These are phyloP conservation scores for Tetramitus jugosus DNA, from an alignment of 208 protist genomes.

Conservation along the genomic window DNA sequence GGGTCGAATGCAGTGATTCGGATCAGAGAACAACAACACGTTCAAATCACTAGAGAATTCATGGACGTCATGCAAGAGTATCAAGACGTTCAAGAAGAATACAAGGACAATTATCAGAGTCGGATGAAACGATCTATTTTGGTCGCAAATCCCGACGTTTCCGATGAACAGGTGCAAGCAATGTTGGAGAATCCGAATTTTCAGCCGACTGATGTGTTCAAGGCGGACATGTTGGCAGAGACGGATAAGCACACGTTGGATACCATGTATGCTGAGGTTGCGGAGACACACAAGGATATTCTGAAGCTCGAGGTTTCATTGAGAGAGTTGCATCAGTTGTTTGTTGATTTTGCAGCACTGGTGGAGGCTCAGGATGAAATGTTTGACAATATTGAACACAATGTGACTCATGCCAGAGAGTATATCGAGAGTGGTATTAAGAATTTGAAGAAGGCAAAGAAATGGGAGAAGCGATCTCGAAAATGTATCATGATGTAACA, in stretches of 20 bases:
- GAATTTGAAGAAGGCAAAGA: conserved; percentile 12
- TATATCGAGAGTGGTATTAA: conserved; percentile 23
- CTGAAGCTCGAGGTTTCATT: background rate
- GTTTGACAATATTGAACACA: conserved; percentile 26
- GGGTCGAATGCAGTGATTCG: background rate
- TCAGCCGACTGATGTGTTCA: background rate
- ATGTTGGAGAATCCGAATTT: background rate
- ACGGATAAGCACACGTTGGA: background rate
- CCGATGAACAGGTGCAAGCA: background rate
- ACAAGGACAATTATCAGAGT: background rate
- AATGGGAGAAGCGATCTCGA: background rate
- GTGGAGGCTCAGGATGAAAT: conserved; percentile 21
- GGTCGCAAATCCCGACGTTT: background rate
- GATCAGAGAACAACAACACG: conserved; percentile 13
- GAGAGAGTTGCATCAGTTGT: conserved; percentile 13
- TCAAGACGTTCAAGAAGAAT: conserved; percentile 15
- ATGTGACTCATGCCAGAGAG: background rate
- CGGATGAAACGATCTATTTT: conserved; percentile 1
- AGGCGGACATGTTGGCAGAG: background rate
- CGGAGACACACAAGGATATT: conserved; percentile 8
- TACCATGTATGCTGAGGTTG: background rate
- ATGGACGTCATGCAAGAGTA: background rate
- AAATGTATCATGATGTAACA: too few relatives aligned
- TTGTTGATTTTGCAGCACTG: conserved; percentile 14
- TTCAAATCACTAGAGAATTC: background rate